Evolutionary conservation across 352 stramenopile species (phyloP).

Genomic region (Globisporangium cystogenes): DNA sequence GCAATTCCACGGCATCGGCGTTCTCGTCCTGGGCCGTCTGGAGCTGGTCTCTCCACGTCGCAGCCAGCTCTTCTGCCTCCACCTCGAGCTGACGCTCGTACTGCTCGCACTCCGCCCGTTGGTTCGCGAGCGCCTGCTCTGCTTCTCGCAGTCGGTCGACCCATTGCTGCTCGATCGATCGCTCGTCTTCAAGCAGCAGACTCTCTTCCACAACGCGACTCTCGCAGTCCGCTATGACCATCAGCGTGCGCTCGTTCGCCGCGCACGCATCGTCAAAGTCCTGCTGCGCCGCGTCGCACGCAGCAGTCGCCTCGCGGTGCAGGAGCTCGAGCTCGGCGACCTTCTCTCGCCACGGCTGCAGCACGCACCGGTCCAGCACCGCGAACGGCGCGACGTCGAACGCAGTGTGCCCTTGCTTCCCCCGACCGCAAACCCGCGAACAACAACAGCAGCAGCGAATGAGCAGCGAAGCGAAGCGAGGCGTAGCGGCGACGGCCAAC

Average conservation of each 20-base stretch:
- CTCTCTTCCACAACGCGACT: slow-evolving; percentile 22
- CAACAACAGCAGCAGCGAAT: no score
- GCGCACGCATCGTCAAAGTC: slow-evolving; percentile 14
- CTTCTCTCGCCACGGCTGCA: slow-evolving; percentile 23
- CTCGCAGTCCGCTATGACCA: slow-evolving; percentile 36
- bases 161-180: slow-evolving; percentile 23
- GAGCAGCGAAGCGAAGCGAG: no score
- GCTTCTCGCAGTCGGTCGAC: slow-evolving; percentile 13
- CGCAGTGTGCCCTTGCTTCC: slow-evolving; percentile 30
- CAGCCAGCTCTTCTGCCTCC: slow-evolving; percentile 16
- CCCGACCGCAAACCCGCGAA: no score
- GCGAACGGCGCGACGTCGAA: slow-evolving; percentile 47
- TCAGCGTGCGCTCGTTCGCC: slow-evolving; percentile 18
- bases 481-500: no score
- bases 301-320: slow-evolving; percentile 15
- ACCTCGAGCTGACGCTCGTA: slow-evolving; percentile 17
- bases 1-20: slow-evolving; percentile 10
- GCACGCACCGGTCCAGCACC: slow-evolving; percentile 32
- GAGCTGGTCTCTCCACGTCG: slow-evolving; percentile 2
- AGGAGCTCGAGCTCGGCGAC: slow-evolving; percentile 11
- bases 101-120: slow-evolving; percentile 13
- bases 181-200: slow-evolving; percentile 11
- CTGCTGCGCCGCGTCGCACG: slow-evolving; percentile 10
- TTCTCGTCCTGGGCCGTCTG: slow-evolving; percentile 5
- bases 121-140: slow-evolving; percentile 13